Evolutionary conservation across 2,329 filamentous ascomycete genomes (phyloP).

Genomic region (Magnaporthiopsis rhizophila): DNA sequence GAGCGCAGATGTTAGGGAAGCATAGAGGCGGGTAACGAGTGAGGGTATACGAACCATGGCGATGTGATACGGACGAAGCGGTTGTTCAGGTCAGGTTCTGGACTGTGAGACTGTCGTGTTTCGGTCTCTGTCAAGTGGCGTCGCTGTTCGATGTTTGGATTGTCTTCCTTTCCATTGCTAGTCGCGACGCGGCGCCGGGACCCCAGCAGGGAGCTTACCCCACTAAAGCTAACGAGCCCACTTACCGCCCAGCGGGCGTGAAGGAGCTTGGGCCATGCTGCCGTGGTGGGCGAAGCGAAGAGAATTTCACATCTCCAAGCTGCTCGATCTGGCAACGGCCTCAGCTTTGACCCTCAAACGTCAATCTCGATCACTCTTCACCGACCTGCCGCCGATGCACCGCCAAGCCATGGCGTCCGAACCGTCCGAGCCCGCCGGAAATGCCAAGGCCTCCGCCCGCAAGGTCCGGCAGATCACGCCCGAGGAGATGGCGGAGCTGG

Average conservation of each 20-base stretch:
- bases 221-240: not conserved
- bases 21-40: not conserved
- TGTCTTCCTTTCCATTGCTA: too few relatives aligned
- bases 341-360: not conserved
- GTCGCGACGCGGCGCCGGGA: not conserved
- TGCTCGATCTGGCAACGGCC: not conserved
- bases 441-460: not conserved
- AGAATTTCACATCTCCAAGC: not conserved
- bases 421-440: not conserved
- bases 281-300: not conserved
- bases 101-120: too few relatives aligned
- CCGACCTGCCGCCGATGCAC: not conserved
- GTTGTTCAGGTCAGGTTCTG: too few relatives aligned
- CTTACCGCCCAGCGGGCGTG: not conserved
- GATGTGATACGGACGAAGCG: too few relatives aligned
- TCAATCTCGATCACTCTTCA: too few relatives aligned
- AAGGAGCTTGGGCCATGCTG: constrained; percentile 14
- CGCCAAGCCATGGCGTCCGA: not conserved
- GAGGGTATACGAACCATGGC: not conserved
- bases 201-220: too few relatives aligned
- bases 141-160: too few relatives aligned
- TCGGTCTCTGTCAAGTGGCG: too few relatives aligned
- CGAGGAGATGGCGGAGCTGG: constrained; percentile 25
- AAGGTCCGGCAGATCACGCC: constrained; percentile 10
- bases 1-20: not conserved